A percentile compares a stretch with the other conserved stretches of the same genome.
Conservation (phyloP, 2,329 filamentous ascomycete species). For the Talaromyces marneffei region DNA sequence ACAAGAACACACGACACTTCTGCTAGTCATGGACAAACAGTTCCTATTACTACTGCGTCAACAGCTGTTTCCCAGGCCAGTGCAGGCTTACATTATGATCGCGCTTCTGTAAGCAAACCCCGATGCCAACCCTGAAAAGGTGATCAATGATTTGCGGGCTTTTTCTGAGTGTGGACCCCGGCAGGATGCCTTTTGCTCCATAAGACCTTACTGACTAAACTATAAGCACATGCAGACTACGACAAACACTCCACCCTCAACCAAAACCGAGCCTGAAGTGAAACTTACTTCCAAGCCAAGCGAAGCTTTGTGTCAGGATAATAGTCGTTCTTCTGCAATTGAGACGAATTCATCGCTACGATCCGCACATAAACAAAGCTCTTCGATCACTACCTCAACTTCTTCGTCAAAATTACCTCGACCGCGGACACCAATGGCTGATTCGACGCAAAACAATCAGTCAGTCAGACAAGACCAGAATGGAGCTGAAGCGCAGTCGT, state of each 20-base stretch:
- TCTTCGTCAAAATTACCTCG: background rate
- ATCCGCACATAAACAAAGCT: background rate
- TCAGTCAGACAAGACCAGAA: background rate
- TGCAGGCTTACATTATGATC: background rate
- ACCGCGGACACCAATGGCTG: conserved; percentile 1
- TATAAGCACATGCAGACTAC: conserved; percentile 13
- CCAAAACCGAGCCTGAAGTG: background rate
- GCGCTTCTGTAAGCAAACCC: background rate
- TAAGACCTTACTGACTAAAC: conserved; percentile 15
- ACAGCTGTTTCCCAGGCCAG: conserved; percentile 1
- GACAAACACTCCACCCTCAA: conserved; percentile 13
- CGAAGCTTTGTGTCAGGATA: conserved; percentile 4
- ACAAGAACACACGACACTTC: background rate
- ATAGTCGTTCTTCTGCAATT: background rate
- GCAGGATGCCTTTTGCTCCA: conserved; percentile 11
- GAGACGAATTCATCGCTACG: background rate
- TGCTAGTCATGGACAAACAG: background rate
- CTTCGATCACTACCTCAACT: background rate
- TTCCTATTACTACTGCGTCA: background rate
- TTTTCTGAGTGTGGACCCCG: conserved; percentile 10
- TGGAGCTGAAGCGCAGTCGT: conserved; percentile 13
- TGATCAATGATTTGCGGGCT: conserved; percentile 6
- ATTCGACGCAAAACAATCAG: background rate
- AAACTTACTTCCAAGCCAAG: background rate
- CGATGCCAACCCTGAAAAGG: background rate